Percentiles rank a stretch among this genome's conserved stretches.
Evolutionary conservation across 305 asterid genomes (phyloP).

Genomic region (Fraxinus greggii): DNA sequence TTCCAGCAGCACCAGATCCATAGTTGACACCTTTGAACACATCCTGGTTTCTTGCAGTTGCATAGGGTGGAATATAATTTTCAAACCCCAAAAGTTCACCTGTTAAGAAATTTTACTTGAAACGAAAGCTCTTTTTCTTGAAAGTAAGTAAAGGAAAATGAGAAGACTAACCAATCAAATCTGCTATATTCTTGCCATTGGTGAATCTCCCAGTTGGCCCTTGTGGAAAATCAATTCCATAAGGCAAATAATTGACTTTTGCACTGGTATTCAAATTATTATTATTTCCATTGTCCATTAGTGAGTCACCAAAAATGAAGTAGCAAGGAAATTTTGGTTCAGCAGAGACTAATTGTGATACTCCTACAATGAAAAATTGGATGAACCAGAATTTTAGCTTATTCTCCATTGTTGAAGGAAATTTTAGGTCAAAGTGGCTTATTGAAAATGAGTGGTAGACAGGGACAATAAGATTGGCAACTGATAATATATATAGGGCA

Average conservation of each 20-base stretch:
- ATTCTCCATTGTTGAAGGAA: not conserved
- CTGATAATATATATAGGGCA: too few species aligned
- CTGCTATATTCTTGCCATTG: constrained; percentile 36
- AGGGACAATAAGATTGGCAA: not conserved
- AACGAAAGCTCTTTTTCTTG: not conserved
- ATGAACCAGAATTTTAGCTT: not conserved
- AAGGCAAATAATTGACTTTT: constrained; percentile 34
- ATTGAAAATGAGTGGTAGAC: not conserved
- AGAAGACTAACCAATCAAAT: constrained; percentile 27
- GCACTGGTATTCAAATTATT: constrained; percentile 17
- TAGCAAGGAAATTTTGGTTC: constrained; percentile 38
- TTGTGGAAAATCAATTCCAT: constrained; percentile 37
- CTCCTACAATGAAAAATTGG: not conserved
- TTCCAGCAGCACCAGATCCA: constrained; percentile 51
- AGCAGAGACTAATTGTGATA: not conserved
- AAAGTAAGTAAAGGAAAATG: not conserved
- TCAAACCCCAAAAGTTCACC: constrained; percentile 38
- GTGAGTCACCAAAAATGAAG: constrained; percentile 43
- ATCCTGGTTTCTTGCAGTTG: constrained; percentile 21
- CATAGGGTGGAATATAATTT: constrained; percentile 27
- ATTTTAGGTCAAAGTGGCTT: not conserved
- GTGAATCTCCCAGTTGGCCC: constrained; percentile 50
- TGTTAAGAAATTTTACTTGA: not conserved
- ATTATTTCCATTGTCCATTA: constrained; percentile 47
- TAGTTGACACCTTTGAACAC: constrained; percentile 39